Evolutionary conservation across 208 protist genomes (phyloP).

Genomic region (Spongospora subterranea): DNA sequence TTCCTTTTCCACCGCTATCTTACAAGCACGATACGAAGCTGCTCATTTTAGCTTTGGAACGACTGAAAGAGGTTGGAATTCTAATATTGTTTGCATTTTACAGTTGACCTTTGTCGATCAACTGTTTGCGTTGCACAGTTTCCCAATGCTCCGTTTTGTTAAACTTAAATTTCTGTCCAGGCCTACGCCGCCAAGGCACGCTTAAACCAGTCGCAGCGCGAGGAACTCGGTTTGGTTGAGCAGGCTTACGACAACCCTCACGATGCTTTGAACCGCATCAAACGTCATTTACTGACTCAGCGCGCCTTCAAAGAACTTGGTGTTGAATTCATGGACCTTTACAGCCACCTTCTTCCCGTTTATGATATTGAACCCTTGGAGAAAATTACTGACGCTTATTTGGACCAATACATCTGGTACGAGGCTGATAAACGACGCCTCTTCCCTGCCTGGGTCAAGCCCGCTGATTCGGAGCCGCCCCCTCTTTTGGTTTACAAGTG

Average conservation of each 20-base stretch:
- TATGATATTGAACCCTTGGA: slow-evolving; percentile 99
- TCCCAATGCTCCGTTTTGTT: neutral
- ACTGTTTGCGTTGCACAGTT: no score
- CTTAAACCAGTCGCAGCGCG: slow-evolving; percentile 96
- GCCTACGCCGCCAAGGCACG: slow-evolving; percentile 97
- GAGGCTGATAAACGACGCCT: slow-evolving; percentile 94
- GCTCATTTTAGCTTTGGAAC: slow-evolving; percentile 98
- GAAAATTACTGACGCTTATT: slow-evolving; percentile 99
- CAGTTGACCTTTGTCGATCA: no score
- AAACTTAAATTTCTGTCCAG: neutral
- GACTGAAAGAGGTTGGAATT: slow-evolving; percentile 88
- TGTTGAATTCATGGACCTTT: slow-evolving; percentile 99
- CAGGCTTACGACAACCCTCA: slow-evolving; percentile 99
- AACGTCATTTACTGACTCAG: slow-evolving; percentile 97
- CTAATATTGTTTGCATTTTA: neutral
- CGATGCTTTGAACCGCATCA: slow-evolving; percentile 97
- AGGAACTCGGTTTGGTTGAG: slow-evolving; percentile 99
- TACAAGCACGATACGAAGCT: slow-evolving; percentile 99
- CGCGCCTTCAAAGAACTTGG: slow-evolving; percentile 97
- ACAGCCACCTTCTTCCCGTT: slow-evolving; percentile 98
- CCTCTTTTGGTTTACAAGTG: slow-evolving; percentile 99
- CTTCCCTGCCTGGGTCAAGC: slow-evolving; percentile 99
- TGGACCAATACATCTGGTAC: slow-evolving; percentile 99
- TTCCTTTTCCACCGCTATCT: slow-evolving; percentile 98
- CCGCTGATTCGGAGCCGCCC: slow-evolving; percentile 97